Conservation (phyloP, 805 yeast genomes). For the Saccharomycopsis sp. region DNA sequence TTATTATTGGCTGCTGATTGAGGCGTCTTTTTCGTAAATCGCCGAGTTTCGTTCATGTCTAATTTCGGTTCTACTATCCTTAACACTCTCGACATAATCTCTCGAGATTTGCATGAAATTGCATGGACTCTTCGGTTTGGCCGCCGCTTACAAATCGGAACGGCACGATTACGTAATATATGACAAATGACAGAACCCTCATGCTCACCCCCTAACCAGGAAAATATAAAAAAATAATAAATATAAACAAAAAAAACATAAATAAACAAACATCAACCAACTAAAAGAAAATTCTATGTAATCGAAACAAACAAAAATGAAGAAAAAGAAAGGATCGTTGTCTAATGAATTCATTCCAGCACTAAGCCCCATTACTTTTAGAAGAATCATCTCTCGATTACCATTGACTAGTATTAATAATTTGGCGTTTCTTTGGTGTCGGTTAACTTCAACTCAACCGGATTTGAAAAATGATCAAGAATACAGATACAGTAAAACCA, state of each 20-base stretch:
- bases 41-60: no score
- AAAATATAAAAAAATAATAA: no score
- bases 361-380: constrained; percentile 1
- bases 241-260: neutral
- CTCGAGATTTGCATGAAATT: no score
- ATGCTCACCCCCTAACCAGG: no score
- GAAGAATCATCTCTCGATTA: constrained; percentile 8
- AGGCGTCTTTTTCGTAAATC: no score
- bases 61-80: no score
- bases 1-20: no score
- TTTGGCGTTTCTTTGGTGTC: constrained; percentile 19
- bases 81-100: no score
- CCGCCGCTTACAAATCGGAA: no score
- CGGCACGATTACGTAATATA: no score
- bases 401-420: constrained; percentile 10
- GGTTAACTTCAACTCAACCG: constrained; percentile 13
- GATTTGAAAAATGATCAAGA: constrained; percentile 8
- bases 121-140: no score
- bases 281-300: neutral
- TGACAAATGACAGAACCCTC: no score
- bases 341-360: constrained; percentile 8
- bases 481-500: constrained; percentile 5
- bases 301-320: constrained; percentile 1
- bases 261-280: neutral
- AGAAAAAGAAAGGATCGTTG: neutral